Percentiles rank a stretch among this genome's conserved stretches.
These are phyloP conservation scores for Aspergillus steynii DNA, from an alignment of 495 filamentous ascomycete genomes.

Conservation along the genomic window DNA sequence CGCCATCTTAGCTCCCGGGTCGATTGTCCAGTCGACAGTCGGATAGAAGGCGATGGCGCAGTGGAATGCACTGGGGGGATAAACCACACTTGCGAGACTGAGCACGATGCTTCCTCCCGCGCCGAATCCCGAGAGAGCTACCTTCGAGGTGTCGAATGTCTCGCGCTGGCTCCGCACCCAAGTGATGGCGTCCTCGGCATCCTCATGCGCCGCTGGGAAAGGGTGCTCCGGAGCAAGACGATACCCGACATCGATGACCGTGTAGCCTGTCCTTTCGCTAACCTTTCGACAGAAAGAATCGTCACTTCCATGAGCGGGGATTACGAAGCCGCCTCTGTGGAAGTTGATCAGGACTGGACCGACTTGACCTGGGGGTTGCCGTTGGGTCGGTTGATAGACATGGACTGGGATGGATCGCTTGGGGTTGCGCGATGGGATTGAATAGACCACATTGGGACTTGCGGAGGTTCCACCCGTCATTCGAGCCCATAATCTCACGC, in stretches of 20 bases:
- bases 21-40: no score
- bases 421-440: constrained; percentile 30
- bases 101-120: constrained; percentile 45
- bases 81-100: no score
- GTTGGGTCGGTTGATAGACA: constrained; percentile 22
- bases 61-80: no score
- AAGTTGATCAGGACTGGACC: constrained; percentile 45
- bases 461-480: neutral
- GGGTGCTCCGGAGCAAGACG: constrained; percentile 74
- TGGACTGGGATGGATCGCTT: constrained; percentile 31
- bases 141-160: constrained; percentile 28
- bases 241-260: constrained; percentile 62
- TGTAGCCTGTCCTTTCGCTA: constrained; percentile 33
- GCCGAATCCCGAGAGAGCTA: constrained; percentile 47
- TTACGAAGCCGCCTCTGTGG: constrained; percentile 42
- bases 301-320: constrained; percentile 42
- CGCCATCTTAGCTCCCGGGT: no score
- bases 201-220: constrained; percentile 73
- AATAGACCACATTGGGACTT: constrained; percentile 17
- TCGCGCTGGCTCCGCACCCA: constrained; percentile 28
- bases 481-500: constrained; percentile 4
- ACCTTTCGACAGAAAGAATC: constrained; percentile 41
- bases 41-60: no score
- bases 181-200: constrained; percentile 50
- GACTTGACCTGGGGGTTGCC: constrained; percentile 8